Evolutionary conservation across 306 rosid genomes (phyloP), one percentile per base, ranked within the genome.

Genomic region (Abrus precatorius): DNA sequence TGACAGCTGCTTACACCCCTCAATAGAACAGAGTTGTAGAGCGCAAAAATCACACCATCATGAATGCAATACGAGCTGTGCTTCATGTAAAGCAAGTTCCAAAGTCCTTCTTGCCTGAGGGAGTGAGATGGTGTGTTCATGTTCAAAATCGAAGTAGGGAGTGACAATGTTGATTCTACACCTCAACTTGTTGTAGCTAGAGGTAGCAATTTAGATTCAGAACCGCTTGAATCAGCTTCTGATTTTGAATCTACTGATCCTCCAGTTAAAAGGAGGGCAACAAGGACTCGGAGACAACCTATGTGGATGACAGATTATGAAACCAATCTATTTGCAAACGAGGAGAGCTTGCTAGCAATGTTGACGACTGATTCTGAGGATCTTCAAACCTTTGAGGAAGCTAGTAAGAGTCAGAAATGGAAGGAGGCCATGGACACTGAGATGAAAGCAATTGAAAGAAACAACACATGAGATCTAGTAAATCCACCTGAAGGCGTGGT

Each of bases 361-460:
- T 5, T 56, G 36, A 56, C 13, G 4, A 56, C 11, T 1, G 5
- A 28, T 7, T 28, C 5, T 56, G 13, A 28, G 36, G 63, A 56
- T 56, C 63, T 34, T 28, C 36, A 56, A 56, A 56, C 63, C 13
- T 56, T 56, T 56, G 63, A 56, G 36, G 63, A 56, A 28, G 63
- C 12, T 3, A 28, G 12, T 7, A 28, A 0, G 13, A 56, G 63
- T 56, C 63, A 56, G 13, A 28, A 56, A 56, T 56, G 63, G 61
- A 54, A 20, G 33, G 33, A 54, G 32, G 61, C 61, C 10, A 54
- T 54, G 32, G 13, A 56, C 36, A 3, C 36, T 28, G 36, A 56
- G 36, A 56, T 56, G 63, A 2, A 56, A 56, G 63, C 34, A 6
- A 56, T 56, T 28, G 63, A 56, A 56, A 56, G 36, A 56, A 56